Evolutionary conservation across 768 basidiomycete species (phyloP).

Genomic region (Neoboletus brunneissimus): DNA sequence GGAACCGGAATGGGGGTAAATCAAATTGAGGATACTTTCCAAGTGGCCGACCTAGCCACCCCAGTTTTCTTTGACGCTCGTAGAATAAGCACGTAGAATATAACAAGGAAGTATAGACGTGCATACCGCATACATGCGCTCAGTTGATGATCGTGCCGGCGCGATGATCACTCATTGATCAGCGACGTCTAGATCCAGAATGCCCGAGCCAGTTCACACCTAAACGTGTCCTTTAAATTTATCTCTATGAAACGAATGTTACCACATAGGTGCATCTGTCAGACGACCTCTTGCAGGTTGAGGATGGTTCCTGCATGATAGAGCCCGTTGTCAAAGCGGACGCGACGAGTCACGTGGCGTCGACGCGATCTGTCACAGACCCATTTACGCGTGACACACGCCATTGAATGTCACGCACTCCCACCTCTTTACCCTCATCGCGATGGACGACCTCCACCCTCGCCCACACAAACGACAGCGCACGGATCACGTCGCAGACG

Average conservation of each 20-base stretch:
- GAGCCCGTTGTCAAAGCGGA: neutral
- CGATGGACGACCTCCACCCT: slow-evolving; percentile 29
- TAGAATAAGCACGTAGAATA: neutral
- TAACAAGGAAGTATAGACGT: neutral
- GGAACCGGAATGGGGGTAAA: neutral
- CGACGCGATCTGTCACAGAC: slow-evolving; percentile 31
- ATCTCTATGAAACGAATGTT: neutral
- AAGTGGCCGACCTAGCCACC: neutral
- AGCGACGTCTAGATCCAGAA: neutral
- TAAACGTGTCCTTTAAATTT: neutral
- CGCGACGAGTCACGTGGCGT: neutral
- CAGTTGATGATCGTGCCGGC: neutral
- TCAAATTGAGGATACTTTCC: neutral
- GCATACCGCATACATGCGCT: neutral
- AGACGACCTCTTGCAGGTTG: neutral
- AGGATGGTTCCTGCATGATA: neutral
- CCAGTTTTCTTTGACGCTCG: neutral
- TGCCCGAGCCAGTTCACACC: neutral
- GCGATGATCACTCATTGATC: no score
- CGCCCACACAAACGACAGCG: slow-evolving; percentile 38
- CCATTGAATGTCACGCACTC: slow-evolving; percentile 9
- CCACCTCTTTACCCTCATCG: slow-evolving; percentile 2
- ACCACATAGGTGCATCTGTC: neutral
- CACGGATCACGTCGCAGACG: slow-evolving; percentile 5
- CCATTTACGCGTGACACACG: slow-evolving; percentile 30